A percentile compares a stretch with the other conserved stretches of the same genome.
Evolutionary conservation across 306 rosid genomes (phyloP).

Genomic region (Carpinus fangiana): DNA sequence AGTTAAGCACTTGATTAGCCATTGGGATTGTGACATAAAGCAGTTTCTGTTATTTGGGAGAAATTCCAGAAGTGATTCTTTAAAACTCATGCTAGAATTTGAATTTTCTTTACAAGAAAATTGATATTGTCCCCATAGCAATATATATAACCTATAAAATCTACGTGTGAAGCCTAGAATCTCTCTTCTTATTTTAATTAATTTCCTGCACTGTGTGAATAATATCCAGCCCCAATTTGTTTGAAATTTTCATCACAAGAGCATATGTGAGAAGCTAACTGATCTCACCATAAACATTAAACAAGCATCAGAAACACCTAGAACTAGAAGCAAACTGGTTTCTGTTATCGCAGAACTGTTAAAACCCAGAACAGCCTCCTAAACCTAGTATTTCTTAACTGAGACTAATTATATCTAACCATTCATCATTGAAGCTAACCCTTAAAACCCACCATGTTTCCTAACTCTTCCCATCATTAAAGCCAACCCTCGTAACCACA

Average conservation of each 20-base stretch:
- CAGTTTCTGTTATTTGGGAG: neutral
- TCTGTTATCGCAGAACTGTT: neutral
- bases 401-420: neutral
- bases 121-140: neutral
- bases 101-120: neutral
- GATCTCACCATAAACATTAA: neutral
- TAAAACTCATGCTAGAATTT: slow-evolving; percentile 24
- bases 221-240: neutral
- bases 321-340: neutral
- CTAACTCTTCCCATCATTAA: neutral
- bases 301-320: neutral
- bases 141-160: neutral
- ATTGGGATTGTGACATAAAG: slow-evolving; percentile 3
- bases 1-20: slow-evolving; percentile 1
- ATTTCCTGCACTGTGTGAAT: neutral
- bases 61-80: slow-evolving; percentile 8
- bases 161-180: neutral
- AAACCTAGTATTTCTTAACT: neutral
- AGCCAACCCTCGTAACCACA: neutral
- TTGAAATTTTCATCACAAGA: neutral
- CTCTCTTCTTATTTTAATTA: neutral
- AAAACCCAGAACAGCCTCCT: neutral
- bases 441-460: no score
- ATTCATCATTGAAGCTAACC: neutral
- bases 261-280: neutral